Conservation (phyloP, 345 rosid species). For the Luvunga scandens region DNA sequence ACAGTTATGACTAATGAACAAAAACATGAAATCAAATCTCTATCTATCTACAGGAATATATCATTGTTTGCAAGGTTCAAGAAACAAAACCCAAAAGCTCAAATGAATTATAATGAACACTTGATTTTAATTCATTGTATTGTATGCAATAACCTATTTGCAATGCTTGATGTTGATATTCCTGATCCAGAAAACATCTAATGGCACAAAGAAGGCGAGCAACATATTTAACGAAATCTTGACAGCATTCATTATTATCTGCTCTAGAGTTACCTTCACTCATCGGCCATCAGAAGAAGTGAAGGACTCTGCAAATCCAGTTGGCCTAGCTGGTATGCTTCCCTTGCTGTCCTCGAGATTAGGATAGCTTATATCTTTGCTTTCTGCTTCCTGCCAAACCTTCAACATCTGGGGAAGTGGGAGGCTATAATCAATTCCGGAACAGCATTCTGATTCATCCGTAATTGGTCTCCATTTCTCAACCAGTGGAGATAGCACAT, state of each 20-base stretch:
- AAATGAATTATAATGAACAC: slow-evolving; percentile 2
- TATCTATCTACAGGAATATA: not conserved
- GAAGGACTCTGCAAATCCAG: slow-evolving; percentile 46
- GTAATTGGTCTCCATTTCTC: slow-evolving; percentile 45
- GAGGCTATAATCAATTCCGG: slow-evolving; percentile 32
- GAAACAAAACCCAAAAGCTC: not conserved
- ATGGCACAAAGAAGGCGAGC: not conserved
- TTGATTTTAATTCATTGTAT: not conserved
- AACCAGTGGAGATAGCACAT: slow-evolving; percentile 36
- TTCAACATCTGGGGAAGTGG: slow-evolving; percentile 48
- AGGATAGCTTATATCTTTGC: slow-evolving; percentile 14
- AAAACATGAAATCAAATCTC: not conserved
- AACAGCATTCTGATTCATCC: slow-evolving; percentile 22
- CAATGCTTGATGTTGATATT: not conserved
- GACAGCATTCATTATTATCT: not conserved
- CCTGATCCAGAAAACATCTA: not conserved
- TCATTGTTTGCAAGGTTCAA: not conserved
- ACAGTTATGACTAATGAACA: not conserved
- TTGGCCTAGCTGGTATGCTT: slow-evolving; percentile 39
- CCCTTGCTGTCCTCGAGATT: slow-evolving; percentile 34
- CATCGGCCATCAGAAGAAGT: slow-evolving; percentile 41
- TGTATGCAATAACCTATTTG: not conserved
- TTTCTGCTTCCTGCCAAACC: slow-evolving; percentile 45
- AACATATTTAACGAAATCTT: not conserved
- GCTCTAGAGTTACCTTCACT: not conserved